phyloP scores from a whole-genome alignment of 176 grass and related monocot genomes.

The Dactylis glomerata region DNA sequence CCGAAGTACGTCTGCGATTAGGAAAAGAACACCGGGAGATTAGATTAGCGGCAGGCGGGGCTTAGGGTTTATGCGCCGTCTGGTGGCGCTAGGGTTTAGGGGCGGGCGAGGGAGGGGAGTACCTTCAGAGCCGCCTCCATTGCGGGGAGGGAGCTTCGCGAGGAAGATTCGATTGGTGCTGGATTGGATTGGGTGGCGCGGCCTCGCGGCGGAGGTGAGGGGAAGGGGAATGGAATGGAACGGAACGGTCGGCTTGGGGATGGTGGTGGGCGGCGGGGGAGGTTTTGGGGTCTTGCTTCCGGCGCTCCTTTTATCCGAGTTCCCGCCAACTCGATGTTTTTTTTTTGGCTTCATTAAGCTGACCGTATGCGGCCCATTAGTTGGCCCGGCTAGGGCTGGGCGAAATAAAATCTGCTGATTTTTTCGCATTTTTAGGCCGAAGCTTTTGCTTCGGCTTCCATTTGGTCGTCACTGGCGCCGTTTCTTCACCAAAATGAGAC shows the following conservation, averaged over 20 bases:
- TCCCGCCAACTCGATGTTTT: conserved; percentile 39
- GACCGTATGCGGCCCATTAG: not conserved
- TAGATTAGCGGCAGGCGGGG: not conserved
- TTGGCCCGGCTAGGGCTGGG: not conserved
- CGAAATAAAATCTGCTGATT: not conserved
- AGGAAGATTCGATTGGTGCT: not conserved
- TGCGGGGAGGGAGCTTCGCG: not conserved
- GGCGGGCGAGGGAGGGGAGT: not conserved
- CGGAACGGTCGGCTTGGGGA: not conserved
- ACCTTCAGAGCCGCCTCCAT: conserved; percentile 78
- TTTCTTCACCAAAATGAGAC: too few relatives aligned
- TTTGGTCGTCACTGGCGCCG: too few relatives aligned
- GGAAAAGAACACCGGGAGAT: not conserved
- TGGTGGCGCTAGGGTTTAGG: not conserved
- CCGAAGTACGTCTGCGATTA: conserved; percentile 67
- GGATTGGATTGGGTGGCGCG: not conserved
- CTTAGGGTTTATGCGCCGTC: conserved; percentile 16
- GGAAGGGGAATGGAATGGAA: not conserved
- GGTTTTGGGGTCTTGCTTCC: not conserved
- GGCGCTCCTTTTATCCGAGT: not conserved
- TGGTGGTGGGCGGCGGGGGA: not conserved
- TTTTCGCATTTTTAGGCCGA: not conserved
- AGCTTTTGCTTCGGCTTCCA: too few relatives aligned
- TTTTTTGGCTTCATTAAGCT: not conserved
- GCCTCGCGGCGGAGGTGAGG: not conserved